phyloP scores from a whole-genome alignment of 306 rosid genomes.

The Nissolia schottii region DNA sequence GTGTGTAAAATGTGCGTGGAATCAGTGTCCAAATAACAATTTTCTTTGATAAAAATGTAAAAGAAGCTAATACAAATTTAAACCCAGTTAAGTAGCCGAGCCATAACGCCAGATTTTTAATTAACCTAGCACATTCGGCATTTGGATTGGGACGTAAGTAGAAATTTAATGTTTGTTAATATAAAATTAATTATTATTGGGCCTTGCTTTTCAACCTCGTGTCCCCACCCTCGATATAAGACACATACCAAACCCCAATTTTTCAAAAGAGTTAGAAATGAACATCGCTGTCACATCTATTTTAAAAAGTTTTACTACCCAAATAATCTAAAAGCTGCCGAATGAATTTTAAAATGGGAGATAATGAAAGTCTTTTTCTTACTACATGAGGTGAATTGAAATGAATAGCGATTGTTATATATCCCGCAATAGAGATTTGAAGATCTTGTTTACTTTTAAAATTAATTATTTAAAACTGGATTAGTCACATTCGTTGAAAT shows the following conservation, averaged over 20 bases:
- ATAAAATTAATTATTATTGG: not conserved
- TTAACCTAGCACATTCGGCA: not conserved
- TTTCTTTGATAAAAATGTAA: not conserved
- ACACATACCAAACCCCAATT: slow-evolving; percentile 8
- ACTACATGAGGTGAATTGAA: not conserved
- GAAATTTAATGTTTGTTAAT: not conserved
- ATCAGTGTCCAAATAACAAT: too few species aligned
- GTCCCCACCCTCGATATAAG: not conserved
- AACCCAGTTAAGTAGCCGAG: not conserved
- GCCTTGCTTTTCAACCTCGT: slow-evolving; percentile 8
- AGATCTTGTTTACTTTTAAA: not conserved
- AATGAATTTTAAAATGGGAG: not conserved
- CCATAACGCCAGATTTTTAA: too few species aligned
- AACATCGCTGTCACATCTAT: not conserved
- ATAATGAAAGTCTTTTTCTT: not conserved
- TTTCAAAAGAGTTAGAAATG: not conserved
- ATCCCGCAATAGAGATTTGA: not conserved
- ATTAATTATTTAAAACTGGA: not conserved
- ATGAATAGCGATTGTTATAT: not conserved
- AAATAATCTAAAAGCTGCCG: not conserved
- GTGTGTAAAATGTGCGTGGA: too few species aligned
- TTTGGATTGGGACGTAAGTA: slow-evolving; percentile 19
- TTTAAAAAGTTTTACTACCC: not conserved
- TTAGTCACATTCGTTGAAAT: not conserved
- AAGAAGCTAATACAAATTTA: not conserved